These are phyloP conservation scores for Setaria italica DNA, from an alignment of 202 grass and related monocot genomes.

Conservation along the genomic window DNA sequence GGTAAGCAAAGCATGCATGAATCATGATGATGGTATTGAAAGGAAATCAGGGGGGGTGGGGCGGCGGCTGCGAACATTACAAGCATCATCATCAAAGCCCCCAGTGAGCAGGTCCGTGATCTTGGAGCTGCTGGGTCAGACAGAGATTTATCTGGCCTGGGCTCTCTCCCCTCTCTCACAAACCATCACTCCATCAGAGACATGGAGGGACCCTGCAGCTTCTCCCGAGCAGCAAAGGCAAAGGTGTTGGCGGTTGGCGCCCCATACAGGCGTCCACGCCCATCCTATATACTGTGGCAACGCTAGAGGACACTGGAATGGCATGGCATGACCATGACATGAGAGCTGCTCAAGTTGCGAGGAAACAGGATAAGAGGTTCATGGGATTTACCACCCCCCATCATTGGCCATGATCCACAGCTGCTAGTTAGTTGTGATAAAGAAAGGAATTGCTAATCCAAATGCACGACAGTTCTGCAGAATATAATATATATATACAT, in stretches of 20 bases:
- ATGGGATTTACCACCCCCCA: conserved; percentile 59
- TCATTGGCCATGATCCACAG: conserved; percentile 49
- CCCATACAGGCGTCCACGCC: conserved; percentile 19
- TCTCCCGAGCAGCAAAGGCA: conserved; percentile 41
- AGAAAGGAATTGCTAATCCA: not conserved
- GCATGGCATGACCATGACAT: not conserved
- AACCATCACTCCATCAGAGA: not conserved
- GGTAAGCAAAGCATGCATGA: not conserved
- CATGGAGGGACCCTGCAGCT: not conserved
- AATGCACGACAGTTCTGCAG: not conserved
- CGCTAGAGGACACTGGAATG: not conserved
- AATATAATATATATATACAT: not conserved
- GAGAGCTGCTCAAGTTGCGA: not conserved
- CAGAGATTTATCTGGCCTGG: not conserved
- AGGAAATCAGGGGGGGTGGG: not conserved
- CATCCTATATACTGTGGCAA: conserved; percentile 4
- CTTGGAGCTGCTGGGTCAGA: conserved; percentile 35
- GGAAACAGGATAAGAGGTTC: conserved; percentile 37
- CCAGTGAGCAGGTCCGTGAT: conserved; percentile 28
- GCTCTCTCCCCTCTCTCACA: not conserved
- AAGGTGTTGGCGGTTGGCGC: not conserved
- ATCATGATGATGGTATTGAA: not conserved
- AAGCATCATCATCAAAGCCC: not conserved
- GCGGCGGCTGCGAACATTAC: not conserved
- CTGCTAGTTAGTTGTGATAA: not conserved